phyloP scores from a whole-genome alignment of 768 basidiomycete species.

The Trametes coccinea region DNA sequence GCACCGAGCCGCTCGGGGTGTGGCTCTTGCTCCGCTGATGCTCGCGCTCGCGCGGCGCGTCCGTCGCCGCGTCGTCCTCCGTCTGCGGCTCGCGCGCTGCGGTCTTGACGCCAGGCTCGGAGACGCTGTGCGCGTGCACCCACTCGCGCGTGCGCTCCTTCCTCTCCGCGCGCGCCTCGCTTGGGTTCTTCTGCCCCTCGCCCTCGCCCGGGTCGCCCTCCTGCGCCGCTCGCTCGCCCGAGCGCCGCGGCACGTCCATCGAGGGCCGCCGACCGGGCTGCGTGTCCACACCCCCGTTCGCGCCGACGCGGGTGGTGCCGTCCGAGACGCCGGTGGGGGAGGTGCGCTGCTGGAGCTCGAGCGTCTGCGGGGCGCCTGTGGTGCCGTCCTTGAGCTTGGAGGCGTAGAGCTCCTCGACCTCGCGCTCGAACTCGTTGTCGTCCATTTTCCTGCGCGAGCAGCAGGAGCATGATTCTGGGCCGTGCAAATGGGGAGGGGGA shows the following conservation, averaged over 20 bases:
- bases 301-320: background rate
- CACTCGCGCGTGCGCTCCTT: conserved; percentile 20
- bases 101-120: background rate
- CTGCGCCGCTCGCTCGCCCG: background rate
- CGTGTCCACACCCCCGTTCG: background rate
- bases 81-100: too few species aligned
- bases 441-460: conserved; percentile 8
- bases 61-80: background rate
- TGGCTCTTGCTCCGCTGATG: background rate
- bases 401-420: conserved; percentile 20
- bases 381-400: background rate
- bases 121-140: conserved; percentile 17
- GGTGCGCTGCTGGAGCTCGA: conserved; percentile 16
- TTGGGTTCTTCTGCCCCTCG: background rate
- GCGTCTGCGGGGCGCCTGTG: conserved; percentile 2
- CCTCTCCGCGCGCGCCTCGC: conserved; percentile 10
- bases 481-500: background rate
- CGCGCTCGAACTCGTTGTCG: conserved; percentile 20
- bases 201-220: background rate
- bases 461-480: conserved; percentile 14
- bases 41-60: background rate
- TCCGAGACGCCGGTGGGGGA: background rate
- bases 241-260: conserved; percentile 12
- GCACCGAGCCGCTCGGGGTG: background rate
- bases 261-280: conserved; percentile 13